phyloP scores from a whole-genome alignment of 2,329 filamentous ascomycete genomes.

The Epichloe gansuensis region DNA sequence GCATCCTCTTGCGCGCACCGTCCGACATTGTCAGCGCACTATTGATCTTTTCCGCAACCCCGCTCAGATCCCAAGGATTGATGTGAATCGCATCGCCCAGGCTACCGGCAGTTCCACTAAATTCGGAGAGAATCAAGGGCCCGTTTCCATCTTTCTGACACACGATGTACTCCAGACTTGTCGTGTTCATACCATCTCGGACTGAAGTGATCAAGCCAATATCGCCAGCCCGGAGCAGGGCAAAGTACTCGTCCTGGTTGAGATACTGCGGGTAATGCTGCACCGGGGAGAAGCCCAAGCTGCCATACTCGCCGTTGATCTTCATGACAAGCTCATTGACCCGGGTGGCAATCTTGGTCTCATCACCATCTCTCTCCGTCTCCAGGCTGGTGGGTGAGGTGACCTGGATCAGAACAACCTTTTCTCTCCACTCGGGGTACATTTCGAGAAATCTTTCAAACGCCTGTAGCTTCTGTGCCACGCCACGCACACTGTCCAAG shows the following conservation, averaged over 20 bases:
- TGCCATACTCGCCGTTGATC: slow-evolving; percentile 86
- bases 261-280: slow-evolving; percentile 94
- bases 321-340: slow-evolving; percentile 82
- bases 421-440: slow-evolving; percentile 83
- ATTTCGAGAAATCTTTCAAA: slow-evolving; percentile 85
- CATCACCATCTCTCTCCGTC: slow-evolving; percentile 61
- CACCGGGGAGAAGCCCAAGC: slow-evolving; percentile 76
- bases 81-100: slow-evolving; percentile 82
- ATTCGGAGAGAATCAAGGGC: slow-evolving; percentile 88
- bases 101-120: slow-evolving; percentile 84
- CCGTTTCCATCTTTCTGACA: slow-evolving; percentile 82
- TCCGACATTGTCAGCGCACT: slow-evolving; percentile 64
- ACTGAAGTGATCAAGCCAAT: slow-evolving; percentile 92
- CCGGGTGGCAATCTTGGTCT: slow-evolving; percentile 72
- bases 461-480: slow-evolving; percentile 89
- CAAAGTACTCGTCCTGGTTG: slow-evolving; percentile 82
- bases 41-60: slow-evolving; percentile 74
- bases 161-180: slow-evolving; percentile 85
- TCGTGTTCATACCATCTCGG: slow-evolving; percentile 95
- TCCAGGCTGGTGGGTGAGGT: slow-evolving; percentile 77
- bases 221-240: slow-evolving; percentile 78
- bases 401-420: slow-evolving; percentile 88
- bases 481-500: slow-evolving; percentile 81
- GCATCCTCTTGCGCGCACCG: slow-evolving; percentile 53
- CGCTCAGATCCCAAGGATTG: slow-evolving; percentile 85